Base-by-base conservation (phyloP, 83 land plant species). In the Thuja plicata region DNA sequence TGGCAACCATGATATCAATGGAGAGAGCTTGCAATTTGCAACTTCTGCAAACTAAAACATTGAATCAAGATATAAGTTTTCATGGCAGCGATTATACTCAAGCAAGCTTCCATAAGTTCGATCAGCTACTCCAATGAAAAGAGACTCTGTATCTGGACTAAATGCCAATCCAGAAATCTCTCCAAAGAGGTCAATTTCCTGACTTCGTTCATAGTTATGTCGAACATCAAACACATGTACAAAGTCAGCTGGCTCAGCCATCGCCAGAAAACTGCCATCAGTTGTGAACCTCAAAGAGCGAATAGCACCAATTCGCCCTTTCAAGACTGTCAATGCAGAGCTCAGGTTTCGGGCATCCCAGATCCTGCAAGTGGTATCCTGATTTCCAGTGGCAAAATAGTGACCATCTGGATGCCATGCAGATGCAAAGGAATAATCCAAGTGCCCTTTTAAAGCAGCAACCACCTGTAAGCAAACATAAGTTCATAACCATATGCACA, bases 231-330 rank as follows among this genome's bases (percentile, higher is more conserved):
- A 96, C 7, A 96, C 89, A 84, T 96, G 98, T 30, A 96, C 95
- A 81, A 96, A 96, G 87, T 96, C 98, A 76, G 98, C 98, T 84
- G 98, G 95, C 91, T 96, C 98, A 21, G 97, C 98, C 81, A 94
- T 93, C 24, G 92, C 96, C 95, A 96, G 85, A 89, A 93, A 95
- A 55, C 92, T 93, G 1, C 98, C 98, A 84, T 96, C 96, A 3
- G 94, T 86, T 43, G 96, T 91, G 88, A 87, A 96, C 0, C 96
- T 94, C 30, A 96, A 85, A 11, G 98, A 96, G n/a, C 98, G 92
- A 30, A 92, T 91, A 24, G 98, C 98, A 37, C 98, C 97, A 27
- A 96, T 70, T 76, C 95, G 94, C 40, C 96, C 95, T 84, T 93
- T 96, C 52, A 96, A 92, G 34, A 92, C 89, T 78, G 94, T 91